These are phyloP conservation scores for Lentinula lateritia DNA, from an alignment of 768 basidiomycete genomes.

Conservation along the genomic window DNA sequence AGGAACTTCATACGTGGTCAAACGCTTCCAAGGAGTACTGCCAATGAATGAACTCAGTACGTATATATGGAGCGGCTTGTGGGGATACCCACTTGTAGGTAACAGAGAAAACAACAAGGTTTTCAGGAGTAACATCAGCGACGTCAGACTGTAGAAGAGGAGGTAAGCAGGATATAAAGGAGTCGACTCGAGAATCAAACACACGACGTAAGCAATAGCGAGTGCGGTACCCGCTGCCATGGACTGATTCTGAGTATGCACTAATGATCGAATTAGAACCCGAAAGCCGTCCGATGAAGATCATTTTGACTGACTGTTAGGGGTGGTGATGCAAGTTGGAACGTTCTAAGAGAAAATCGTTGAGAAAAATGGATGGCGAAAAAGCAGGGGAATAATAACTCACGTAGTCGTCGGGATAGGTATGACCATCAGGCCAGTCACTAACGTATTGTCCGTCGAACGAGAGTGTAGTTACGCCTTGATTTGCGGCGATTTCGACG, in stretches of 20 bases:
- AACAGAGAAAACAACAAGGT: slow-evolving; percentile 49
- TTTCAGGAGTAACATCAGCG: slow-evolving; percentile 37
- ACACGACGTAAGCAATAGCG: slow-evolving; percentile 47
- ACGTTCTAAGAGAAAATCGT: slow-evolving; percentile 22
- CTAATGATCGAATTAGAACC: slow-evolving; percentile 19
- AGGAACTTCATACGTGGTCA: slow-evolving; percentile 43
- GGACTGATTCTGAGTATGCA: slow-evolving; percentile 47
- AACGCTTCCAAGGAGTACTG: slow-evolving; percentile 50
- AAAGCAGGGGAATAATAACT: slow-evolving; percentile 12
- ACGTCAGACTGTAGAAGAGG: slow-evolving; percentile 36
- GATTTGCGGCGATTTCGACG: slow-evolving; percentile 45
- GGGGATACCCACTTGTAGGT: slow-evolving; percentile 32
- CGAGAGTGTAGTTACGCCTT: slow-evolving; percentile 39
- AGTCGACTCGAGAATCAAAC: not conserved
- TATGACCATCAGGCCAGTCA: slow-evolving; percentile 42
- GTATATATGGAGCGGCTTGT: no score
- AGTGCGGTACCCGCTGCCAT: slow-evolving; percentile 52
- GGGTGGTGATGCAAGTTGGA: slow-evolving; percentile 36
- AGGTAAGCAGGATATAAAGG: not conserved
- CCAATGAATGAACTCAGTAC: not conserved
- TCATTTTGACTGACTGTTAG: slow-evolving; percentile 36
- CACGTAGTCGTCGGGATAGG: slow-evolving; percentile 41
- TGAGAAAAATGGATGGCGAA: not conserved
- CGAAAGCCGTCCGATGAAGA: not conserved
- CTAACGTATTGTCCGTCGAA: slow-evolving; percentile 31